Base-by-base conservation (phyloP, 2,329 filamentous ascomycete species). In the Dryadomyces quercus-mongolicae region DNA sequence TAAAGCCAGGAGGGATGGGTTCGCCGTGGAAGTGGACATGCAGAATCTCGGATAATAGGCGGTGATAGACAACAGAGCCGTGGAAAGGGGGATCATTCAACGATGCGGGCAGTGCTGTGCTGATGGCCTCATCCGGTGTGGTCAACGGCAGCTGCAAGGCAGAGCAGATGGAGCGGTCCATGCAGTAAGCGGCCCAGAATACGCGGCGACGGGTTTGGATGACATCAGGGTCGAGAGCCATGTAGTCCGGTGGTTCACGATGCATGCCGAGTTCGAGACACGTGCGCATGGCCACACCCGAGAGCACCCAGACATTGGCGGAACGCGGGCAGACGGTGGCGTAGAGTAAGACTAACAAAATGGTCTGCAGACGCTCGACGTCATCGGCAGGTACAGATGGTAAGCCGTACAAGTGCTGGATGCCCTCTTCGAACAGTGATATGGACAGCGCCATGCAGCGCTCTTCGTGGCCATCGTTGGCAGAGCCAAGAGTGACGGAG, bases 401-500 rank as follows among this genome's bases (percentile, higher is more conserved):
- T 25, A 63, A 60, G n/a, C 60, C 60, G 13, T 62, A 61, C 3
- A 65, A 51, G 42, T 66, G 65, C 49, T 64, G 64, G 15, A 67
- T 63, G 22, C 65, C 65, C 59, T 67, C 65, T 47, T 65, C 63
- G 46, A 66, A 67, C 3, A 67, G 58, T 6, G 62, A 60, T 2
- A 60, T 60, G 2, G 65, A 67, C 47, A 67, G 62, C 1, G 64
- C 59, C 50, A 65, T 62, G 53, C 64, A 64, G n/a, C 64, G 63
- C 7, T 59, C 60, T 49, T 66, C 62, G 56, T 67, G 62, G 43
- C 62, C 62, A 20, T 61, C 63, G 44, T 63, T 61, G n/a, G 64
- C 62, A n/a, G 62, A 61, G 22, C 64, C 63, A 1, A 67, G 57
- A 2, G 64, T 66, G 1, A 64, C 62, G 1, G 64, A 63, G 38